Evolutionary conservation across 805 yeast species (phyloP).

Genomic region (Ogataea ganodermae): DNA sequence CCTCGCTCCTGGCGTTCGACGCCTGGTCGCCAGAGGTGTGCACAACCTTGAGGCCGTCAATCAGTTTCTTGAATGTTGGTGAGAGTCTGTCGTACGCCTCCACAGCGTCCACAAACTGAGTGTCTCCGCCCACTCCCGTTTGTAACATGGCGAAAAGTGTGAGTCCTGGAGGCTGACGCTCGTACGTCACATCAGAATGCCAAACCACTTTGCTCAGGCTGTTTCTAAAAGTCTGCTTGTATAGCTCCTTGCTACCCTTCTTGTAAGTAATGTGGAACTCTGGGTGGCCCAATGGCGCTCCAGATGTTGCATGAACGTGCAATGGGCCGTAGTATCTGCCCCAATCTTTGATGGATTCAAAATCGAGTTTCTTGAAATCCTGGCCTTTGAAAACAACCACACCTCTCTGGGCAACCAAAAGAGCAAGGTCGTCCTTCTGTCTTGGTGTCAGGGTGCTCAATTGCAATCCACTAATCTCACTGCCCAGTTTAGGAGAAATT

Average conservation of each 20-base stretch:
- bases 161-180: slow-evolving; percentile 67
- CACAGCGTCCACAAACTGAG: slow-evolving; percentile 62
- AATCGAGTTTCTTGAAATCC: slow-evolving; percentile 58
- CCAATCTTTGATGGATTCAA: slow-evolving; percentile 47
- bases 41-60: slow-evolving; percentile 59
- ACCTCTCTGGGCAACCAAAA: slow-evolving; percentile 66
- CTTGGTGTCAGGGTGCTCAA: slow-evolving; percentile 50
- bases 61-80: slow-evolving; percentile 56
- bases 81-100: slow-evolving; percentile 71
- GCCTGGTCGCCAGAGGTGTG: slow-evolving; percentile 75
- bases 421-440: slow-evolving; percentile 71
- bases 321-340: slow-evolving; percentile 67
- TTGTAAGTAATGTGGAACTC: slow-evolving; percentile 63
- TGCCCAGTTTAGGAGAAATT: slow-evolving; percentile 70
- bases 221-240: slow-evolving; percentile 36
- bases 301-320: slow-evolving; percentile 74
- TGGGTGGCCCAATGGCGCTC: slow-evolving; percentile 59
- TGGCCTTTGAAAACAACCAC: slow-evolving; percentile 66
- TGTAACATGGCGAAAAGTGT: slow-evolving; percentile 67
- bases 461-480: slow-evolving; percentile 61
- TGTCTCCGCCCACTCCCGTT: slow-evolving; percentile 62
- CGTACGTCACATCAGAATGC: slow-evolving; percentile 77
- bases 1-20: slow-evolving; percentile 47
- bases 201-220: slow-evolving; percentile 46
- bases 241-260: slow-evolving; percentile 40